Evolutionary conservation across 2,329 filamentous ascomycete species (phyloP).

Genomic region (Xylaria sp.): DNA sequence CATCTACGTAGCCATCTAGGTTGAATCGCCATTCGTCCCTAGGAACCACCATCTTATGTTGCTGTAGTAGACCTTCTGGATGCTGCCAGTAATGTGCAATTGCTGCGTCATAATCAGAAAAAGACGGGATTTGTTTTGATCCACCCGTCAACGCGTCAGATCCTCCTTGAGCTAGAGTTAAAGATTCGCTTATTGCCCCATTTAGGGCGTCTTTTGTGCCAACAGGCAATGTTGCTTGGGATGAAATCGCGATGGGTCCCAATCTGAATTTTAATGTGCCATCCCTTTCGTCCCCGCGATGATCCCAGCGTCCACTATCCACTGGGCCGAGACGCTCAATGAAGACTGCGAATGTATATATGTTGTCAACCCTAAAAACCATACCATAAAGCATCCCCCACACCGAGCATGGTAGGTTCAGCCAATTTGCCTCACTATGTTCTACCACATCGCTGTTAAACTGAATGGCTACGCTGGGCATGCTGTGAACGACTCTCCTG

Average conservation of each 20-base stretch:
- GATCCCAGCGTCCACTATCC: not conserved
- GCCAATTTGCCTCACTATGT: too few species aligned
- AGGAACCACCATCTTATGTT: constrained; percentile 8
- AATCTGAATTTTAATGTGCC: not conserved
- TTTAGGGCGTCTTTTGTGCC: too few species aligned
- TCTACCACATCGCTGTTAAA: too few species aligned
- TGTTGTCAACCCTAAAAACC: too few species aligned
- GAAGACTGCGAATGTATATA: not conserved
- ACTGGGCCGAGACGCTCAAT: not conserved
- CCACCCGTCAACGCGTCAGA: not conserved
- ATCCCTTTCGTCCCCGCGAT: not conserved
- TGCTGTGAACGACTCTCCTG: constrained; percentile 4
- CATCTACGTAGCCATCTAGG: not conserved
- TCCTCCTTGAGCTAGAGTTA: too few species aligned
- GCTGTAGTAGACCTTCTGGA: not conserved
- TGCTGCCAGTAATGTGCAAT: not conserved
- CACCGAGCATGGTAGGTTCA: not conserved
- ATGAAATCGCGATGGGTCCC: not conserved
- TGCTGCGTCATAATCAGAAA: not conserved
- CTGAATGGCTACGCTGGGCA: too few species aligned
- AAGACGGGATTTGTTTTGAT: not conserved
- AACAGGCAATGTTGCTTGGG: too few species aligned
- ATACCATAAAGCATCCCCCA: too few species aligned
- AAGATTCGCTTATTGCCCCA: too few species aligned
- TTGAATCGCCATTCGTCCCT: constrained; percentile 8